Evolutionary conservation across 73 alveolate species (phyloP), one percentile per base, ranked within the genome.

Genomic region (Stentor roeselii): DNA sequence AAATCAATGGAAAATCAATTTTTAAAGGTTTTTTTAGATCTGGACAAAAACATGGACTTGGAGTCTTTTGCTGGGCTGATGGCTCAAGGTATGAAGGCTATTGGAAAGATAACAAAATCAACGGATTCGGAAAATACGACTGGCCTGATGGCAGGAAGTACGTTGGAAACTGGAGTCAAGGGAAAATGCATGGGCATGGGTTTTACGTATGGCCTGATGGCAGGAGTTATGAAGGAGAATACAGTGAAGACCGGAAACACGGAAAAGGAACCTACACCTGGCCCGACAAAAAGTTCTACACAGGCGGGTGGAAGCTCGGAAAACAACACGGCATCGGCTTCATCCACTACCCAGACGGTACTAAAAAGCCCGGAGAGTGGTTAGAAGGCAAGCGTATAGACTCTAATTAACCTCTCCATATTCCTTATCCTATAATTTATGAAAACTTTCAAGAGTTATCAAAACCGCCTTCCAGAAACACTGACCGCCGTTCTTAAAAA

Each of bases 291-390:
- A 84, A 87, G 30, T 61, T 58, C 36, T 88, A 86, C 60, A 86
- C 76, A 59, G 94, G 94, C 2, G 36, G 36, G 50, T 88, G 94
- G 92, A 87, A 42, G 78, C 77, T 86, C 39, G 94, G 82, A 14
- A 61, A 61, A 30, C 82, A 61, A 36, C 82, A 61, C 38, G 82
- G 82, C 6, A 61, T 30, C 14, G 82, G 82, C 21, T 6, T 30
- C 27, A 30, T 61, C 27, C 6, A 14, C 6, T n/a, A 61, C 27
- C 6, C 21, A 6, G 37, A 61, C 14, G 38, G 38, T 11, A 61
- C 37, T 35, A 14, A 11, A 14, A 11, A 36, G 14, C 59, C 6
- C 6, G 82, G 82, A 14, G 42, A 30, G 27, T 61, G 82, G 82
- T 6, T 30, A 14, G 42, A 61, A 11, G 82, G 82, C 58, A 61